These are phyloP conservation scores for Ogataea siamensis DNA, from an alignment of 805 yeast species.

Conservation along the genomic window DNA sequence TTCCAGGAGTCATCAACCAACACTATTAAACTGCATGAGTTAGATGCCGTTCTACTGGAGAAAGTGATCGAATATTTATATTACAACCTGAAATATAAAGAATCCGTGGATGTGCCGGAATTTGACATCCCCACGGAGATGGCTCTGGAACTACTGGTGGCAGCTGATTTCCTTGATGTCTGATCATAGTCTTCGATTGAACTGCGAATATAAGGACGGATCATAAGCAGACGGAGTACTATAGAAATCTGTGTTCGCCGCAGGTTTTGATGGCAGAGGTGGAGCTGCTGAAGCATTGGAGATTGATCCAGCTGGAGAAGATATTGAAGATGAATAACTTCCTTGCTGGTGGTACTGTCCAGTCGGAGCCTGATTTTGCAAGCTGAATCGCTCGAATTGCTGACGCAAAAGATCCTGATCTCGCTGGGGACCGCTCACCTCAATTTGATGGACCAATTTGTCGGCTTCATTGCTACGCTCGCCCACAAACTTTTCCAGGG, in stretches of 20 bases:
- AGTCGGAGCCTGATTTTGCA: slow-evolving; percentile 15
- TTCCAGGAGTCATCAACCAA: slow-evolving; percentile 61
- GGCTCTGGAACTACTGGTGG: slow-evolving; percentile 87
- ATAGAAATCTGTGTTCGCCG: slow-evolving; percentile 37
- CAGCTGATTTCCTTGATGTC: slow-evolving; percentile 85
- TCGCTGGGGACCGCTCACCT: slow-evolving; percentile 17
- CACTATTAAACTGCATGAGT: slow-evolving; percentile 54
- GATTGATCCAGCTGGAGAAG: slow-evolving; percentile 4
- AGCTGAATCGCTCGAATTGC: slow-evolving; percentile 19
- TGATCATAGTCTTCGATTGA: slow-evolving; percentile 29
- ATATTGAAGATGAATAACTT: background rate
- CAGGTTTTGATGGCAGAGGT: slow-evolving; percentile 30
- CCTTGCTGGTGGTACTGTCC: slow-evolving; percentile 3
- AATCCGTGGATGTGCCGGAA: slow-evolving; percentile 68
- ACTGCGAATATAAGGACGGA: slow-evolving; percentile 43
- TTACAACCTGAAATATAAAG: slow-evolving; percentile 67
- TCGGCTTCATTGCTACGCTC: slow-evolving; percentile 31
- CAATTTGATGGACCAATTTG: slow-evolving; percentile 16
- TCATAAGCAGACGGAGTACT: slow-evolving; percentile 51
- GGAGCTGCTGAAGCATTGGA: slow-evolving; percentile 21
- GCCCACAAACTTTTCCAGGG: slow-evolving; percentile 29
- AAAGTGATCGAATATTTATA: slow-evolving; percentile 84
- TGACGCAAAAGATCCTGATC: slow-evolving; percentile 24
- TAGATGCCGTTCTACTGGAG: slow-evolving; percentile 69
- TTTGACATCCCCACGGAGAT: slow-evolving; percentile 91